These are phyloP conservation scores for Neofusicoccum umdonicola DNA, from an alignment of 2,329 filamentous ascomycete species.

Conservation along the genomic window DNA sequence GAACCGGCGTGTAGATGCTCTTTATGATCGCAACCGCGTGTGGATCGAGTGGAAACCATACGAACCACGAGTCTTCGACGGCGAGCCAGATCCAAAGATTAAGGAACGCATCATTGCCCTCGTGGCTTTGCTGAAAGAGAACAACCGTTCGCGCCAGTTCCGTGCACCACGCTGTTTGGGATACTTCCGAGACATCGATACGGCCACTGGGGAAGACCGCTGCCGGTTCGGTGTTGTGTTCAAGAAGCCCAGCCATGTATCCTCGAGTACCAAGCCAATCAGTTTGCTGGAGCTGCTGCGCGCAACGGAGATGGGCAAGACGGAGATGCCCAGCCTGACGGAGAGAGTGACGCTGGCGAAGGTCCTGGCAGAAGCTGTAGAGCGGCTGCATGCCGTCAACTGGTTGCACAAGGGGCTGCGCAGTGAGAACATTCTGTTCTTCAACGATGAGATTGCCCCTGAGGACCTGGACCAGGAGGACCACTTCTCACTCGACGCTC, in stretches of 20 bases:
- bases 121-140: constrained; percentile 31
- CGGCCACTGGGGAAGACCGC: constrained; percentile 22
- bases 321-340: constrained; percentile 48
- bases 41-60: constrained; percentile 41
- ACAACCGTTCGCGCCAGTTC: constrained; percentile 28
- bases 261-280: constrained; percentile 41
- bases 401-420: constrained; percentile 61
- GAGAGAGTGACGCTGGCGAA: constrained; percentile 53
- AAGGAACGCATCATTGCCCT: constrained; percentile 32
- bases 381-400: constrained; percentile 56
- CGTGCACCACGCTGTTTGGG: constrained; percentile 35
- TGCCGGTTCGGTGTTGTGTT: constrained; percentile 55
- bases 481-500: neutral
- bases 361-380: constrained; percentile 52
- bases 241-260: constrained; percentile 45
- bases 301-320: constrained; percentile 9
- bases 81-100: constrained; percentile 28
- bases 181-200: constrained; percentile 33
- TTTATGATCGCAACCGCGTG: constrained; percentile 25
- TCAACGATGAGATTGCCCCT: constrained; percentile 29
- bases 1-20: constrained; percentile 30
- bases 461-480: neutral
- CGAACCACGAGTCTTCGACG: constrained; percentile 24
- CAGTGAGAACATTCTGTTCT: constrained; percentile 55
- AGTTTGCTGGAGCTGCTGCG: constrained; percentile 51